Base-by-base conservation (phyloP, 495 filamentous ascomycete species). In the Penicillium psychrofluorescens region DNA sequence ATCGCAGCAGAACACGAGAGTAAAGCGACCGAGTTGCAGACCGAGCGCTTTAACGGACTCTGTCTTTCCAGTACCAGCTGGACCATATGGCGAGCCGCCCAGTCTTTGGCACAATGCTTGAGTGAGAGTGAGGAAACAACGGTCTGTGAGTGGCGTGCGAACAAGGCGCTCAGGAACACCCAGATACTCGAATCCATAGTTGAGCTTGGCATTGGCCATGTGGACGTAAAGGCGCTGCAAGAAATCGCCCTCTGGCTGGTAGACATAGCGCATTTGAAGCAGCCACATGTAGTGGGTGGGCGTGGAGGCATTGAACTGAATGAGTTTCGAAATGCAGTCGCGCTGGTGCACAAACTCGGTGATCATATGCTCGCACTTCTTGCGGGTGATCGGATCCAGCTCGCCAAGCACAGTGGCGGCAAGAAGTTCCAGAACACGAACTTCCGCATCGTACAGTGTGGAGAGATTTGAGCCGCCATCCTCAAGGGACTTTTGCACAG, bases 261-360 rank as follows among this genome's bases (percentile, higher is more conserved):
- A 97, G 38, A 94, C 81, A 59, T 95, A 99, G 44, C 94, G 86
- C 91, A 99, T 96, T 61, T 92, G 90, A n/a, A 96, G 72, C 7
- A 95, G 76, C 92, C 92, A 99, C 46, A 90, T 61, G 56, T 95
- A 86, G 59, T 99, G 90, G 29, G 77, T 85, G 11, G 88, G 72
- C n/a, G 80, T 80, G 31, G 76, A 75, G 12, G 92, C 94, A 43
- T 81, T 82, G 38, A 77, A 74, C 38, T 82, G 74, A 42, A 86
- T 77, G 16, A 99, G 78, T 54, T 85, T 91, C 44, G 85, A 81
- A 46, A 95, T 92, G 31, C 84, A 76, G 62, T 97, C 92, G 36
- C 92, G 83, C 61, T 99, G 92, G 58, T 97, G 92, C 12, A 99
- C 92, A 60, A 91, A 96, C 61, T 99, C 92, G 10, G 94, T 99